Evolutionary conservation across 2,329 filamentous ascomycete genomes (phyloP).

Genomic region (Arthrinium puccinioides): DNA sequence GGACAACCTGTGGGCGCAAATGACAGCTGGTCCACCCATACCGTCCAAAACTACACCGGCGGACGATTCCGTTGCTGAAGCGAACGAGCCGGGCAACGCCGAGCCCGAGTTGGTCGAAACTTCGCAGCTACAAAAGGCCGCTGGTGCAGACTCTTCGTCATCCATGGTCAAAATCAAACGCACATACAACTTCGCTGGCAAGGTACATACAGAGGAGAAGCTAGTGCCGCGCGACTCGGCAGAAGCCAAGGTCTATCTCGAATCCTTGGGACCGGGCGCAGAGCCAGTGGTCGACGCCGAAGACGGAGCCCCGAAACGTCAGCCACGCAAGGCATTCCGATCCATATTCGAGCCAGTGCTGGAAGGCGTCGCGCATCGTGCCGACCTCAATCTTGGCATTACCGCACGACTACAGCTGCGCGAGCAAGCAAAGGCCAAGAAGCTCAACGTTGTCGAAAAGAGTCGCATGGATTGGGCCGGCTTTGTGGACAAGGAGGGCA

Average conservation of each 20-base stretch:
- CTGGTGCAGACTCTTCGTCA: conserved; percentile 15
- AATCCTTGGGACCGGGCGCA: conserved; percentile 31
- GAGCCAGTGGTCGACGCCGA: conserved; percentile 17
- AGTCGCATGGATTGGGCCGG: conserved; percentile 68
- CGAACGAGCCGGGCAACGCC: conserved; percentile 8
- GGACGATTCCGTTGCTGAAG: not conserved
- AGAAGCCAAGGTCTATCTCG: conserved; percentile 58
- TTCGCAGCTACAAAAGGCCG: too few relatives aligned
- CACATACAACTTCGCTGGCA: conserved; percentile 68
- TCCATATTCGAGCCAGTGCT: conserved; percentile 55
- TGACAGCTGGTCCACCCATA: conserved; percentile 42
- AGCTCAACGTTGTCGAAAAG: conserved; percentile 65
- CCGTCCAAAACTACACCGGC: conserved; percentile 14
- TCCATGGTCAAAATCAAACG: conserved; percentile 58
- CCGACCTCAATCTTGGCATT: conserved; percentile 53
- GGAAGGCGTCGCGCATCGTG: conserved; percentile 35
- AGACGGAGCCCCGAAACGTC: conserved; percentile 29
- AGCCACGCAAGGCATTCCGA: conserved; percentile 49
- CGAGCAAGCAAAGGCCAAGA: conserved; percentile 45
- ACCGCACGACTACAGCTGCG: conserved; percentile 39
- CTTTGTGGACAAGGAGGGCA: conserved; percentile 64
- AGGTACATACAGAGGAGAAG: conserved; percentile 66
- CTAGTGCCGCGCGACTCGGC: conserved; percentile 57
- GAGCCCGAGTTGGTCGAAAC: too few relatives aligned
- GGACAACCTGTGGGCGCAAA: conserved; percentile 62